Base-by-base conservation (phyloP, 148 eudicot genomes). In the Persicaria maculosa region DNA sequence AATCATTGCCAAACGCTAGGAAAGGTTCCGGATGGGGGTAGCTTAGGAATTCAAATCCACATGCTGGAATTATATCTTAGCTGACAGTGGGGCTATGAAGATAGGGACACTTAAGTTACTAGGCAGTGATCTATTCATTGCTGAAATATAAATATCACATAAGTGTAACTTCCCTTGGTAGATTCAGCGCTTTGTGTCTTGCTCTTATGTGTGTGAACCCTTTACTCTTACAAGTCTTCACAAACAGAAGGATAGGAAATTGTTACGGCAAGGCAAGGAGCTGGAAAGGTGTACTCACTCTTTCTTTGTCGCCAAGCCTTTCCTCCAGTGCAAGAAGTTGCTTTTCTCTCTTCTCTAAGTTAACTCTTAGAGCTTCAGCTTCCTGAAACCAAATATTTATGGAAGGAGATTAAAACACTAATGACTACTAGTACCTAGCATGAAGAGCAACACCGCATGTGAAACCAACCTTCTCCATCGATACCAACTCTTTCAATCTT, bases 281-380 rank as follows among this genome's bases (percentile, higher is more conserved):
- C 43, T 31, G 16, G 57, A 62, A 31, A 65, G 62, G 1, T 16
- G 4, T 69, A 82, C 99, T 86, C 79, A 96, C 99, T 78, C 74
- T 85, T 86, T 96, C 97, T 85, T 85, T 85, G 44, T 80, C 76
- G 77, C 75, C 76, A 68, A 96, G 92, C 80, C 84, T 89, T 61
- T 90, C 90, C 68, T 86, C 83, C 84, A 90, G 72, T 50, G 79
- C 79, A 78, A 68, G 77, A 31, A 92, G 79, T 50, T 89, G 87
- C 78, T 79, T 86, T 76, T 90, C 90, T 80, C 85, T 86, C 78
- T 40, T 81, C 85, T 89, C 94, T 70, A 96, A 77, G 70, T 81
- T 61, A 67, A 75, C 73, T 80, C 79, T 88, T 45, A 84, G 7
- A 55, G 84, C 76, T 79, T 86, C 89, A 75, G 83, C 83, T 84